phyloP scores from a whole-genome alignment of 768 basidiomycete species.

The Tylopilus felleus region DNA sequence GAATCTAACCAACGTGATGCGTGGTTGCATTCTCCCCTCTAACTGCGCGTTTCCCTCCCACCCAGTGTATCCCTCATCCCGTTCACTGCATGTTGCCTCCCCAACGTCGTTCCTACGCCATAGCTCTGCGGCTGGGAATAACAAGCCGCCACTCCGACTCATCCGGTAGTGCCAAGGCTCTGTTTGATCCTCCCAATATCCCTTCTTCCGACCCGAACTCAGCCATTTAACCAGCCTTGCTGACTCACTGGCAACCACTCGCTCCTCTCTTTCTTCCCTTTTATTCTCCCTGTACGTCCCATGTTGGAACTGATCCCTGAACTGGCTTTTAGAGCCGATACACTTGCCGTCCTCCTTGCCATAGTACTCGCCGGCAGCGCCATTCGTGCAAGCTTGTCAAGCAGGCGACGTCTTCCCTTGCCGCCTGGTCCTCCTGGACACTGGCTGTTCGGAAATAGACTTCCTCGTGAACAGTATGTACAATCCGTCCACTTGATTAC shows the following conservation, averaged over 20 bases:
- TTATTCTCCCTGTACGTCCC: background rate
- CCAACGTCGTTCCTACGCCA: background rate
- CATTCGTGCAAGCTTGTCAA: slow-evolving; percentile 9
- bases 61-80: background rate
- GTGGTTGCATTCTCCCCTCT: background rate
- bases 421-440: slow-evolving; percentile 33
- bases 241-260: background rate
- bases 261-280: background rate
- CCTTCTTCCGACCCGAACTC: background rate
- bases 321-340: slow-evolving; percentile 12
- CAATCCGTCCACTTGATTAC: background rate
- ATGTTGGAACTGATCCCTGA: slow-evolving; percentile 11
- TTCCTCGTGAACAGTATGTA: slow-evolving; percentile 28
- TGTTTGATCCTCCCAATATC: background rate
- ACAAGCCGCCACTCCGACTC: background rate
- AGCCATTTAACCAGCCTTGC: slow-evolving; percentile 13
- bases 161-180: background rate
- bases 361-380: slow-evolving; percentile 13
- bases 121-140: background rate
- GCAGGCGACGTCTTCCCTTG: slow-evolving; percentile 20
- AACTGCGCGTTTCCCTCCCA: background rate
- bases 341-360: slow-evolving; percentile 16
- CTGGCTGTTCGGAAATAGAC: slow-evolving; percentile 32
- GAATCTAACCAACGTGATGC: background rate
- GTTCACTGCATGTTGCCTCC: background rate